Conservation (phyloP, 2,329 filamentous ascomycete species). For the Ophiostoma perfectum region DNA sequence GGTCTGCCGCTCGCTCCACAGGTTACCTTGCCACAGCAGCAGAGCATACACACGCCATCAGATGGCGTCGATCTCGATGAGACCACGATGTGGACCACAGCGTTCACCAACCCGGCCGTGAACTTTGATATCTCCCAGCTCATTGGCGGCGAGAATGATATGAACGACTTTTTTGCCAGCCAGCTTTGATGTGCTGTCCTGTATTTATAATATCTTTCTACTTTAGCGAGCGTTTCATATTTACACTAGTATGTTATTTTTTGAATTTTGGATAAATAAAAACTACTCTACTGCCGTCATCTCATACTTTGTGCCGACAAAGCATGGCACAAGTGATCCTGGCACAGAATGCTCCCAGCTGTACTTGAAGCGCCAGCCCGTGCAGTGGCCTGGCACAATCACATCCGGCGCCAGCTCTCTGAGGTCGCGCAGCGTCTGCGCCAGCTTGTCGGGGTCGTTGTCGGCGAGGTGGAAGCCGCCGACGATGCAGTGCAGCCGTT, state of each 20-base stretch:
- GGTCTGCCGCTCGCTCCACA: neutral
- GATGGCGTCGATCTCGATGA: slow-evolving; percentile 8
- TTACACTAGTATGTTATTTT: neutral
- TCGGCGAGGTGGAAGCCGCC: neutral
- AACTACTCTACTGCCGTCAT: neutral
- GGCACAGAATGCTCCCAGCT: slow-evolving; percentile 48
- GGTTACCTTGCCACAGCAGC: neutral
- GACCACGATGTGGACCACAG: slow-evolving; percentile 10
- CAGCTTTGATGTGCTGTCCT: neutral
- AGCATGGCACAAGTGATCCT: slow-evolving; percentile 45
- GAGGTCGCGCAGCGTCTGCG: neutral
- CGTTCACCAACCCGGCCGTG: slow-evolving; percentile 13
- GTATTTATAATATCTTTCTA: neutral
- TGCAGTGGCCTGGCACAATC: slow-evolving; percentile 51
- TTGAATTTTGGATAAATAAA: neutral
- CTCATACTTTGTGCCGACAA: slow-evolving; percentile 33
- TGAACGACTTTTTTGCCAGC: neutral
- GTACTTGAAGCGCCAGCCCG: slow-evolving; percentile 51
- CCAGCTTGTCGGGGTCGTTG: neutral
- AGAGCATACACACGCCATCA: neutral
- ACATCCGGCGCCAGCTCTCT: slow-evolving; percentile 35
- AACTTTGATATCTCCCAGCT: slow-evolving; percentile 13
- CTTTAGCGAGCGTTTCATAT: too few relatives aligned
- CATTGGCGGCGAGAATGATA: slow-evolving; percentile 6
- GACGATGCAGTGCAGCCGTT: neutral